Evolutionary conservation across 805 yeast genomes (phyloP), one percentile per base, ranked within the genome.

Genomic region (Sporopachydermia quercuum): DNA sequence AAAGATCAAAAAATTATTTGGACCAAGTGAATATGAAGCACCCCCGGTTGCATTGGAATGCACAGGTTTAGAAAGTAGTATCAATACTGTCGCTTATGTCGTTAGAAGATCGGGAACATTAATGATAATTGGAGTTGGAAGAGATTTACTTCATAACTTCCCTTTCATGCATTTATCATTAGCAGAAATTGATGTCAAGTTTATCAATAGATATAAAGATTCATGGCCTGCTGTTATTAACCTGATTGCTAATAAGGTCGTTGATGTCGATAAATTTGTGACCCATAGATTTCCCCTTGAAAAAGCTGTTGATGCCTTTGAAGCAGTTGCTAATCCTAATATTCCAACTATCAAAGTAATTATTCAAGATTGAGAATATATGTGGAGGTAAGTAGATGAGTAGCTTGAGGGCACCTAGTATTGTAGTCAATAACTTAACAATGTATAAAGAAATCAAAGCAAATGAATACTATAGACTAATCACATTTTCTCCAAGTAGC

Each of bases 201-300:
- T 66, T 45, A 66, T 69, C 51, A 70, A 69, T 60, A 61, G 77
- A 46, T 71, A 71, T 53, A 65, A 68, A 42, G 71, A 68, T 48
- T 63, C 74, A 15, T 71, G 76, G 75, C 76, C 76, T 15, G 60
- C 70, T n/a, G 71, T 65, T 8, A 70, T 71, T 45, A 62, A 68
- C 19, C 53, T 71, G 44, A 57, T 71, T 42, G 54, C 62, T 37
- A 64, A 62, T 39, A 66, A 66, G 15, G 58, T 63, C 14, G 53
- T 68, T 39, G 57, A 67, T 38, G 68, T 68, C 19, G 63, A 63
- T 47, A 47, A 54, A n/a, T 55, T 71, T 38, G 69, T 71, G 35
- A 69, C 76, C 2, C 75, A 71, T 53, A 56, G 58, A 40, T 68
- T 66, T 57, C 50, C 53, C 17, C 54, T 71, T 34, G 71, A 68